Conservation (phyloP, 495 filamentous ascomycete species). For the Trichoderma virens region DNA sequence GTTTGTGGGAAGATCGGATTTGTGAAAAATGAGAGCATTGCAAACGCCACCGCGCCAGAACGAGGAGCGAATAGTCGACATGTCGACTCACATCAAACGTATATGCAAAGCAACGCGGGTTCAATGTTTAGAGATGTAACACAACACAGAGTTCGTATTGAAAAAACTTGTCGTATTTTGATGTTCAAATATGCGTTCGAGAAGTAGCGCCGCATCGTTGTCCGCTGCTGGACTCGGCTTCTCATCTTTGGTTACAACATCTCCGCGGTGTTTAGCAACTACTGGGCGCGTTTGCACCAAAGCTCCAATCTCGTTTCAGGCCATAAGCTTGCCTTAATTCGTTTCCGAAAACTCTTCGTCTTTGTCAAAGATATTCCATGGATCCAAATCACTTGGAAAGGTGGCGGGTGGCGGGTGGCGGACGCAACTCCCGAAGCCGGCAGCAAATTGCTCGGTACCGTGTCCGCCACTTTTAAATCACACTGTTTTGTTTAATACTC, state of each 20-base stretch:
- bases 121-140: neutral
- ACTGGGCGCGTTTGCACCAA: neutral
- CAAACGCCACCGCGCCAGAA: conserved; percentile 59
- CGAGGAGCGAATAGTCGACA: conserved; percentile 15
- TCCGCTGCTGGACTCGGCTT: neutral
- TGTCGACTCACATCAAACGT: neutral
- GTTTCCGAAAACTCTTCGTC: neutral
- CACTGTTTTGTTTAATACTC: neutral
- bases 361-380: neutral
- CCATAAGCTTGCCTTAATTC: neutral
- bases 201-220: neutral
- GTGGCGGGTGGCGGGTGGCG: neutral
- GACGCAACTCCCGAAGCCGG: neutral
- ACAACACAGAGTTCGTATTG: no score
- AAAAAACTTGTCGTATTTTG: neutral
- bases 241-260: neutral
- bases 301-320: neutral
- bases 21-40: conserved; percentile 47
- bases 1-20: conserved; percentile 36
- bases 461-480: neutral
- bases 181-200: neutral
- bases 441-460: neutral
- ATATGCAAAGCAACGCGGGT: neutral
- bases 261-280: neutral
- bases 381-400: neutral